These are phyloP conservation scores for Aureobasidium sp. DNA, from an alignment of 2,329 filamentous ascomycete species.

Conservation along the genomic window DNA sequence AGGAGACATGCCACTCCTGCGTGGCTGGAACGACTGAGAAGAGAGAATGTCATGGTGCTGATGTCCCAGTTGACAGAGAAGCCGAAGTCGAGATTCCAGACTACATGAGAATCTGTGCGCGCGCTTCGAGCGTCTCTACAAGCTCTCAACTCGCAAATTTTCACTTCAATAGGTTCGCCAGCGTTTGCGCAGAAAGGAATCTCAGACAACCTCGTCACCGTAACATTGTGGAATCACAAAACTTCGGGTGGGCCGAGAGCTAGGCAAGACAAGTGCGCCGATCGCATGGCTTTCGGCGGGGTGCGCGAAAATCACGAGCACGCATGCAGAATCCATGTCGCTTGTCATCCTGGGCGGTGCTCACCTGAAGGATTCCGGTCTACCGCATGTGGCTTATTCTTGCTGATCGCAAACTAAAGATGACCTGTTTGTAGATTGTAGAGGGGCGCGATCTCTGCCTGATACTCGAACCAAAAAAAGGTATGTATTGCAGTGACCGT, in stretches of 20 bases:
- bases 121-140: background rate
- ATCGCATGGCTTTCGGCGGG: background rate
- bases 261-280: conserved; percentile 7
- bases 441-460: background rate
- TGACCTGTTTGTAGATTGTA: background rate
- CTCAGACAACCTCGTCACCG: background rate
- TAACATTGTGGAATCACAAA: background rate
- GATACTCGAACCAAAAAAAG: background rate
- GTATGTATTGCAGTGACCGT: background rate
- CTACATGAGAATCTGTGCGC: conserved; percentile 4
- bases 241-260: background rate
- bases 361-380: background rate
- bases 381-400: background rate
- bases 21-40: background rate
- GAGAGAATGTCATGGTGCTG: background rate
- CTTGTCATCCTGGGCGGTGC: background rate
- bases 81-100: background rate
- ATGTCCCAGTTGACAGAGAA: background rate
- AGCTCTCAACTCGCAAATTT: background rate
- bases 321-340: conserved; percentile 6
- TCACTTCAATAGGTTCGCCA: background rate
- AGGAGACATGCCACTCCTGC: background rate
- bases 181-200: background rate
- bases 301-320: background rate
- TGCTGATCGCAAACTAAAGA: conserved; percentile 1